These are phyloP conservation scores for Ilex paraguariensis DNA, from an alignment of 305 asterid genomes.

Conservation along the genomic window DNA sequence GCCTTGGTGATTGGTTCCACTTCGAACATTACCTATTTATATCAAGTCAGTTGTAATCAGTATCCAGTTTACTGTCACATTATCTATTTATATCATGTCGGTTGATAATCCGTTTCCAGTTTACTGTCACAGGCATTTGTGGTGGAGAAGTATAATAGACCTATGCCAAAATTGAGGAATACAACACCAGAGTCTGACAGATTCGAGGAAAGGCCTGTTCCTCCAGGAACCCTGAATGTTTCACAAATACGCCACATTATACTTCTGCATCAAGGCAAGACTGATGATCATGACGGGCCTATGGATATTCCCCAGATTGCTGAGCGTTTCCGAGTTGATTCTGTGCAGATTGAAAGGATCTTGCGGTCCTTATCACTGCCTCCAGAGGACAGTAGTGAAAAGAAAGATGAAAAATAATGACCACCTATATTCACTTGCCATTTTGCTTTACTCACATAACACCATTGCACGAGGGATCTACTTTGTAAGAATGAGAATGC, in stretches of 20 bases:
- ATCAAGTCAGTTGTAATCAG: no score
- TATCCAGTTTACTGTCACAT: conserved; percentile 20
- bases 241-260: conserved; percentile 66
- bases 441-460: no score
- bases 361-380: conserved; percentile 62
- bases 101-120: no score
- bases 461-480: no score
- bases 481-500: no score
- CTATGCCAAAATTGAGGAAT: conserved; percentile 74
- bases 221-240: conserved; percentile 74
- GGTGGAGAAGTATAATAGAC: conserved; percentile 69
- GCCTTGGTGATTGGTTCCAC: no score
- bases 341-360: conserved; percentile 55
- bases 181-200: conserved; percentile 55
- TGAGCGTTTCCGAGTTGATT: conserved; percentile 44
- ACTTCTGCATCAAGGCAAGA: conserved; percentile 73
- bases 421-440: no score
- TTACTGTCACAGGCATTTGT: conserved; percentile 55
- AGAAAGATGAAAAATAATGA: conserved; percentile 17
- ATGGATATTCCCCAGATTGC: conserved; percentile 61
- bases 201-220: conserved; percentile 65
- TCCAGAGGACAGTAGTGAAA: conserved; percentile 44
- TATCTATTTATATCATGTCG: no score
- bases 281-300: conserved; percentile 54
- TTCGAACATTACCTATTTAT: no score